phyloP scores from a whole-genome alignment of 164 flowering plant genomes.

The Vitis amurensis region DNA sequence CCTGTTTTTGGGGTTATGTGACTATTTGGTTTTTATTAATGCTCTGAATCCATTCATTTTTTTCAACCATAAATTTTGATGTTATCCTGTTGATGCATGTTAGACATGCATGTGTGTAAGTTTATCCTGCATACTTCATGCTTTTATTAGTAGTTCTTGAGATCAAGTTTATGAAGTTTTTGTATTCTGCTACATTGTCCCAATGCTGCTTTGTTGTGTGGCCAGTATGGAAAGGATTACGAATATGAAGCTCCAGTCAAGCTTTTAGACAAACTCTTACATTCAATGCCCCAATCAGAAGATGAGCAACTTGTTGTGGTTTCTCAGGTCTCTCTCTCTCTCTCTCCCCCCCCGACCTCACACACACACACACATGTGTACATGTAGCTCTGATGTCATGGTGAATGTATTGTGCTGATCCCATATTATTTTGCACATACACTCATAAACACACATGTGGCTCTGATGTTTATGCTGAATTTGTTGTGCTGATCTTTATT shows the following conservation, averaged over 20 bases:
- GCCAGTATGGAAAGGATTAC: conserved; percentile 85
- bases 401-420: conserved; percentile 2
- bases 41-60: no score
- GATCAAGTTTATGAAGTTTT: background rate
- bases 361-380: background rate
- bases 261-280: conserved; percentile 77
- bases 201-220: background rate
- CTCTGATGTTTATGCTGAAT: background rate
- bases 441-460: no score
- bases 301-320: conserved; percentile 91
- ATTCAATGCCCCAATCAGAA: conserved; percentile 70
- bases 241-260: conserved; percentile 88
- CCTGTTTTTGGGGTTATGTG: no score
- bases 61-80: no score
- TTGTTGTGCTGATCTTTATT: background rate
- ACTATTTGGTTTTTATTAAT: no score
- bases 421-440: background rate
- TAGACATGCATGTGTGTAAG: no score
- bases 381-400: background rate
- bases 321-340: conserved; percentile 63
- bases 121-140: no score
- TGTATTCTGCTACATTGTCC: background rate
- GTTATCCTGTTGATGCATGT: no score
- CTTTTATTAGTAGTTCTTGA: no score
- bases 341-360: background rate